phyloP scores from a whole-genome alignment of 768 basidiomycete species.

The Mycena amicta region DNA sequence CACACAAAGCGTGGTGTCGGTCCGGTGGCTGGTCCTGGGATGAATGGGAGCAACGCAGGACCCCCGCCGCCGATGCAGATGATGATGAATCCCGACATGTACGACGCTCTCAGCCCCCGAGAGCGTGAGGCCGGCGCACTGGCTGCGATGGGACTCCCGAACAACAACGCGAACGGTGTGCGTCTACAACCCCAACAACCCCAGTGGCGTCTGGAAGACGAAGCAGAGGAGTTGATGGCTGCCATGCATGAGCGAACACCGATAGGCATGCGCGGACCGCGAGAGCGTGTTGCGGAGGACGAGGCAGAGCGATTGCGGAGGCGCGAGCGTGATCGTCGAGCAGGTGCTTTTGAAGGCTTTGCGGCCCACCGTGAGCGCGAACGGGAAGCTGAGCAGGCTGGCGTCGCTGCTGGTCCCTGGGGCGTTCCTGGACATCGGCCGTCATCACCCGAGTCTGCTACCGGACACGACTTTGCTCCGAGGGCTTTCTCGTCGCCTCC shows the following conservation, averaged over 20 bases:
- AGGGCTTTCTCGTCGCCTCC: slow-evolving; percentile 23
- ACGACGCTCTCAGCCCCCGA: slow-evolving; percentile 36
- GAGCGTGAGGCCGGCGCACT: slow-evolving; percentile 52
- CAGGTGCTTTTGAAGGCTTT: slow-evolving; percentile 5
- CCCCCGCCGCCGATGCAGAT: background rate
- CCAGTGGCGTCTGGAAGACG: slow-evolving; percentile 24
- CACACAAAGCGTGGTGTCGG: slow-evolving; percentile 93
- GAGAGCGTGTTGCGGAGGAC: slow-evolving; percentile 68
- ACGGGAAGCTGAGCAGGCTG: background rate
- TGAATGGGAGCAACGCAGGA: slow-evolving; percentile 10
- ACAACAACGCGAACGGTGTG: background rate
- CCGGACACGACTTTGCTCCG: slow-evolving; percentile 6
- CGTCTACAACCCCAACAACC: too few species aligned
- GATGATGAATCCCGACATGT: slow-evolving; percentile 15
- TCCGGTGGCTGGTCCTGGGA: slow-evolving; percentile 44
- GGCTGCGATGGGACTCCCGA: slow-evolving; percentile 49
- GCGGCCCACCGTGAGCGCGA: background rate
- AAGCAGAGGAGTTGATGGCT: slow-evolving; percentile 2
- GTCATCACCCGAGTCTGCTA: slow-evolving; percentile 1
- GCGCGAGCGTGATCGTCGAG: slow-evolving; percentile 51
- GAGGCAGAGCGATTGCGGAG: slow-evolving; percentile 54
- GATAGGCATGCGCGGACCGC: slow-evolving; percentile 50
- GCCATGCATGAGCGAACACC: slow-evolving; percentile 31
- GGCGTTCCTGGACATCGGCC: background rate
- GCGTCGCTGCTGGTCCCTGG: background rate